These are phyloP conservation scores for Lumnitzera racemosa DNA, from an alignment of 345 rosid genomes.

Conservation along the genomic window DNA sequence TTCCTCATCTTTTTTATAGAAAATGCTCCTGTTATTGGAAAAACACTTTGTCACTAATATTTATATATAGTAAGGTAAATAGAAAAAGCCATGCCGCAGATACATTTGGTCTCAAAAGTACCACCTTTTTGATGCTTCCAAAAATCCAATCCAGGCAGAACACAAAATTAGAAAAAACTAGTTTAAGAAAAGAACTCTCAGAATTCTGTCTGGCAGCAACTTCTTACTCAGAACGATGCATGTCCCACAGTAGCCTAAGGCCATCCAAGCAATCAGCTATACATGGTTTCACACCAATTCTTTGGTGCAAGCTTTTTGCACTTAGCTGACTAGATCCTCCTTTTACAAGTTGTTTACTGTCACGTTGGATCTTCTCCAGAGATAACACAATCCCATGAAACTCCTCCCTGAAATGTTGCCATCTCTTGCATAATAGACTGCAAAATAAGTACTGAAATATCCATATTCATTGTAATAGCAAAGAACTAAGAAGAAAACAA, in stretches of 20 bases:
- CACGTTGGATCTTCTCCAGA: slow-evolving; percentile 46
- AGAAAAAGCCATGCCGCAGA: slow-evolving; percentile 3
- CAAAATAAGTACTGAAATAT: not conserved
- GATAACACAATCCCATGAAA: slow-evolving; percentile 41
- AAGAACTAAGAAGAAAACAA: too few relatives aligned
- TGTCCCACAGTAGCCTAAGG: slow-evolving; percentile 52
- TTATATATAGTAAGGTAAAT: too few relatives aligned
- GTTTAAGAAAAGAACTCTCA: slow-evolving; percentile 4
- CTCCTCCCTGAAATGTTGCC: slow-evolving; percentile 40
- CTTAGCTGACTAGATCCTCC: slow-evolving; percentile 35
- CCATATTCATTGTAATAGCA: not conserved
- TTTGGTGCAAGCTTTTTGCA: slow-evolving; percentile 37
- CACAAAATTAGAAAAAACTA: not conserved
- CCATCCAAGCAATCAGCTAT: slow-evolving; percentile 69
- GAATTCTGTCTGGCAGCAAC: too few relatives aligned
- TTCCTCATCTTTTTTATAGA: too few relatives aligned
- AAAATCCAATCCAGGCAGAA: not conserved
- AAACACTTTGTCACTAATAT: too few relatives aligned
- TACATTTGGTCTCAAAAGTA: not conserved
- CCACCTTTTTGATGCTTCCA: not conserved
- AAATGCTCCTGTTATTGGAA: too few relatives aligned
- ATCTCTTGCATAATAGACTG: not conserved
- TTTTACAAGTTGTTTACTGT: slow-evolving; percentile 44
- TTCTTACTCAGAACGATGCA: slow-evolving; percentile 63
- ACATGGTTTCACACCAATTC: slow-evolving; percentile 64